Evolutionary conservation across 2,329 filamentous ascomycete species (phyloP).

Genomic region (Diaporthe citrichinensis): DNA sequence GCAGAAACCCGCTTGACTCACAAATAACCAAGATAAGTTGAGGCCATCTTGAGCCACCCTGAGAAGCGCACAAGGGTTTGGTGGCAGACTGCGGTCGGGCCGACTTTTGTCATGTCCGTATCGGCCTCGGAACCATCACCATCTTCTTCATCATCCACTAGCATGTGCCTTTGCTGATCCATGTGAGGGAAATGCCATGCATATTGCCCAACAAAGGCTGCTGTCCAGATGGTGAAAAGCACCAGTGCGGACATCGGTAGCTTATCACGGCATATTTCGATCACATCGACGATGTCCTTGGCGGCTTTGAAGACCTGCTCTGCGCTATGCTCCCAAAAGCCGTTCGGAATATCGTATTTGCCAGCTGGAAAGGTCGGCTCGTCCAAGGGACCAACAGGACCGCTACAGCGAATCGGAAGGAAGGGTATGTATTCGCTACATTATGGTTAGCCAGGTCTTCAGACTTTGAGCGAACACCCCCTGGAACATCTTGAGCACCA

Average conservation of each 20-base stretch:
- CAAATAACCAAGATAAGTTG: conserved; percentile 68
- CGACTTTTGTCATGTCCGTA: conserved; percentile 52
- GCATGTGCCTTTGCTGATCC: conserved; percentile 71
- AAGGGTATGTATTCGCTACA: conserved; percentile 74
- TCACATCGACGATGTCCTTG: conserved; percentile 74
- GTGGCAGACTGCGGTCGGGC: conserved; percentile 62
- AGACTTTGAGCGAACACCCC: neutral
- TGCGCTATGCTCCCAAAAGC: conserved; percentile 76
- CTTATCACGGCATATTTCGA: conserved; percentile 72
- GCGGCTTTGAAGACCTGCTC: conserved; percentile 74
- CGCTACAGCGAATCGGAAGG: conserved; percentile 68
- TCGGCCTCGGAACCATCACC: conserved; percentile 46
- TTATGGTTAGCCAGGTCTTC: conserved; percentile 2
- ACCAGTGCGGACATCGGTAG: conserved; percentile 78
- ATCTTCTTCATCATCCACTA: conserved; percentile 53
- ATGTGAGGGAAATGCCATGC: conserved; percentile 77
- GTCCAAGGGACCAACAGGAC: conserved; percentile 70
- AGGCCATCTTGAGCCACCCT: conserved; percentile 68
- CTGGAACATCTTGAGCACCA: neutral
- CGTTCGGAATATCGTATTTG: conserved; percentile 56
- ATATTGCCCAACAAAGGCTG: conserved; percentile 76
- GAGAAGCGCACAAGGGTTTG: conserved; percentile 67
- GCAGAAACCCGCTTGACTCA: neutral
- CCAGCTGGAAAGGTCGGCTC: conserved; percentile 66
- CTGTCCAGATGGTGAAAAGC: conserved; percentile 77